Conservation (phyloP, 192 early-diverging fungal genomes). For the Gryganskiella cystojenkinii region DNA sequence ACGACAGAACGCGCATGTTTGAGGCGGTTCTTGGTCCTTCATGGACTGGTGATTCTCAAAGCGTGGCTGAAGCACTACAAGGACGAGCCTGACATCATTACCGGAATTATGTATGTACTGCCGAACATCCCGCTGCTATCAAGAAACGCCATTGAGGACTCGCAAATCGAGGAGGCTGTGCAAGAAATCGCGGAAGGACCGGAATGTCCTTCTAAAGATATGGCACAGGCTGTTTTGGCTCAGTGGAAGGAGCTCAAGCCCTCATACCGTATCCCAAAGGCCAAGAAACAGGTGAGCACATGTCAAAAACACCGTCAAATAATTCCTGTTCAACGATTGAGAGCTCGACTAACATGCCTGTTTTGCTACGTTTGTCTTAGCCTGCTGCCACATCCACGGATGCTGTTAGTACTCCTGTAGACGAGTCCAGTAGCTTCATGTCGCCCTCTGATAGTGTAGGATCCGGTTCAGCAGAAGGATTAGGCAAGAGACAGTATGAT, state of each 20-base stretch:
- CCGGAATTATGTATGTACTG: conserved; percentile 73
- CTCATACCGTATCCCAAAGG: conserved; percentile 67
- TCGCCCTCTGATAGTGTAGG: conserved; percentile 45
- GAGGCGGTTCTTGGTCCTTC: conserved; percentile 70
- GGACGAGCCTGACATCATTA: conserved; percentile 68
- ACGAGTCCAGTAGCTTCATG: conserved; percentile 38
- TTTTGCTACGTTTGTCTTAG: conserved; percentile 14
- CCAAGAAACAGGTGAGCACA: conserved; percentile 55
- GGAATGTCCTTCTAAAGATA: conserved; percentile 55
- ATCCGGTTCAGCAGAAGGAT: conserved; percentile 43
- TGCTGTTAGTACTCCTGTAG: conserved; percentile 18
- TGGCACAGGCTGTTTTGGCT: conserved; percentile 59
- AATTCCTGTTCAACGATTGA: not conserved
- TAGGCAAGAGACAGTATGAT: conserved; percentile 46
- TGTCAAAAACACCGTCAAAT: not conserved
- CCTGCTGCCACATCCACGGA: conserved; percentile 9
- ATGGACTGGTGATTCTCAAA: conserved; percentile 82
- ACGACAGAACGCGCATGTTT: conserved; percentile 60
- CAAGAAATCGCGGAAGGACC: conserved; percentile 58
- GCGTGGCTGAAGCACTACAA: conserved; percentile 76
- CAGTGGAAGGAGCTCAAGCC: conserved; percentile 65
- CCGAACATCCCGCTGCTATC: conserved; percentile 82
- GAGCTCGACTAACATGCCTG: no score
- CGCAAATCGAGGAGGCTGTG: conserved; percentile 76
- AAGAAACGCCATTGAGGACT: conserved; percentile 83